These are phyloP conservation scores for Thalia dealbata DNA, from an alignment of 176 grass and related monocot genomes.

Conservation along the genomic window DNA sequence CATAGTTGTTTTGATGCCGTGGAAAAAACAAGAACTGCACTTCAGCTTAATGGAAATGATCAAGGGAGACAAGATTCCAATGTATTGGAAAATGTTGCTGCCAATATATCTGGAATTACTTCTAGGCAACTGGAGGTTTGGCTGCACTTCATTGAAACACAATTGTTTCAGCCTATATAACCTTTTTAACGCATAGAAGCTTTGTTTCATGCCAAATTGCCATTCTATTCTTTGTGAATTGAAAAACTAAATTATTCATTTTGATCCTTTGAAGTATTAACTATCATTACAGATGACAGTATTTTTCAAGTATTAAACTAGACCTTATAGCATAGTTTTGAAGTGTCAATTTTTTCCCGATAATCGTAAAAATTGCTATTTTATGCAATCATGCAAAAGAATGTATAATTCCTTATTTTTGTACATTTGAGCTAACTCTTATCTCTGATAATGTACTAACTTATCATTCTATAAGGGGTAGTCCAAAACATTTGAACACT, in stretches of 20 bases:
- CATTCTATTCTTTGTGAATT: not conserved
- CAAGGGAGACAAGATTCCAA: constrained; percentile 26
- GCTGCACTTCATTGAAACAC: not conserved
- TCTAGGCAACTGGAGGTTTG: constrained; percentile 76
- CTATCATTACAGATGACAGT: not conserved
- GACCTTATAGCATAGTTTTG: too few species aligned
- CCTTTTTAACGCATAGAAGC: not conserved
- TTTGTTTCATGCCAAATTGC: not conserved
- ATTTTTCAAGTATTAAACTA: too few species aligned
- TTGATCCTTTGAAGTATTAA: not conserved
- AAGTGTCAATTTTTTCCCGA: not conserved
- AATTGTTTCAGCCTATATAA: not conserved
- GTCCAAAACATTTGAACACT: not conserved
- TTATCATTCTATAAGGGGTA: not conserved
- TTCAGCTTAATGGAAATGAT: constrained; percentile 46
- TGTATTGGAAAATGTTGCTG: constrained; percentile 43
- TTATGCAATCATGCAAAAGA: not conserved
- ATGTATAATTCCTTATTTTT: not conserved
- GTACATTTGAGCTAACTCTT: not conserved
- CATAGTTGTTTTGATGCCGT: constrained; percentile 34
- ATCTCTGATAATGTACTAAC: not conserved
- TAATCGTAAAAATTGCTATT: not conserved
- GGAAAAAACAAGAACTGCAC: constrained; percentile 47
- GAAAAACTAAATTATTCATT: not conserved
- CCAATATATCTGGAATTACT: constrained; percentile 90